phyloP scores from a whole-genome alignment of 768 basidiomycete genomes.

The Harrya chromipes region DNA sequence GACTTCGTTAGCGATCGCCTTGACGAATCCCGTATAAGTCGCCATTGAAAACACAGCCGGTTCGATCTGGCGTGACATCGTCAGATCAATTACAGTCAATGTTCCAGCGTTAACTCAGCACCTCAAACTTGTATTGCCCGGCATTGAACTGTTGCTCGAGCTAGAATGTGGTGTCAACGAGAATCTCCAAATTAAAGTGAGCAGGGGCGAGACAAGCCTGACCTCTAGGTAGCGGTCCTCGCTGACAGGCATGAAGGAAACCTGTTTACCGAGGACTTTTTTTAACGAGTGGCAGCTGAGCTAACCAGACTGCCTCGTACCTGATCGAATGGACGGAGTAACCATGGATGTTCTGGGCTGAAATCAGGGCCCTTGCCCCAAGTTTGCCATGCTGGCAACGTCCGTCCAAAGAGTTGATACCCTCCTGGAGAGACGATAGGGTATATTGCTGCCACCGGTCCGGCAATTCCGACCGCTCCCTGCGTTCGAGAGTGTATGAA shows the following conservation, averaged over 20 bases:
- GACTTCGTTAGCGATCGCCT: constrained; percentile 41
- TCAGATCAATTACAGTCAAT: no score
- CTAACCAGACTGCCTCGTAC: constrained; percentile 20
- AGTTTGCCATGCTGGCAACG: constrained; percentile 63
- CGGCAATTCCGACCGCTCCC: constrained; percentile 72
- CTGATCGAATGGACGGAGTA: constrained; percentile 62
- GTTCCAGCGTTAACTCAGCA: constrained; percentile 7
- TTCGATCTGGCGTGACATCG: constrained; percentile 39
- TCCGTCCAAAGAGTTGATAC: constrained; percentile 61
- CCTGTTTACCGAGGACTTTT: constrained; percentile 24
- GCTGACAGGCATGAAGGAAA: constrained; percentile 48
- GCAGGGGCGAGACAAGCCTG: not conserved
- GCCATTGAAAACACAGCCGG: constrained; percentile 50
- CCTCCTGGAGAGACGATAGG: constrained; percentile 64
- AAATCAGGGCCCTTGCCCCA: constrained; percentile 55
- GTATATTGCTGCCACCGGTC: constrained; percentile 63
- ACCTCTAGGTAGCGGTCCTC: constrained; percentile 52
- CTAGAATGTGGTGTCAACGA: constrained; percentile 26
- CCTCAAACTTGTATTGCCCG: constrained; percentile 52
- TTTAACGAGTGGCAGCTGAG: no score
- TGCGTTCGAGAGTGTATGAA: constrained; percentile 15
- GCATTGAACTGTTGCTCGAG: constrained; percentile 50
- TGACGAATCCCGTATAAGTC: constrained; percentile 43
- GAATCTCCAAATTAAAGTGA: not conserved
- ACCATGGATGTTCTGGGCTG: constrained; percentile 49